Base-by-base conservation (phyloP, 2,329 filamentous ascomycete species). In the Didymella keratinophila region DNA sequence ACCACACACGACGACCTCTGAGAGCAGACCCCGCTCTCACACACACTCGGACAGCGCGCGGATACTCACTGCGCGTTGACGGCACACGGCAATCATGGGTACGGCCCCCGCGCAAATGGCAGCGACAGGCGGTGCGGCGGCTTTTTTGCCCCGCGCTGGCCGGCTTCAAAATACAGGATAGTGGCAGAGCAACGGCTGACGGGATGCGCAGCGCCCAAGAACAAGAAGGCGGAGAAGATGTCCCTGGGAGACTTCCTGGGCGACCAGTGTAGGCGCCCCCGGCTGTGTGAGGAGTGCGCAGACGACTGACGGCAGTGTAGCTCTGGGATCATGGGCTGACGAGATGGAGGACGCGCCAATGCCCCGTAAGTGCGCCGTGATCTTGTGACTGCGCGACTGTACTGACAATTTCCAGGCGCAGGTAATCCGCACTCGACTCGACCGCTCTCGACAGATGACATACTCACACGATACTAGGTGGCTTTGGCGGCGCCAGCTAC, bases 211-310 rank as follows among this genome's bases (percentile, higher is more conserved):
- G 93, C 91, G 86, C 94, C 93, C 70, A 91, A 93, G 80, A 96
- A 96, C 84, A 91, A 92, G 83, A 91, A 92, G 84, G 85, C 87
- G 80, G 90, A 96, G 88, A 99, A 96, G 86, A 94, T 99, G 91
- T 92, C 91, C 84, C 89, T 98, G 78, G 92, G 92, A 85, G 91
- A 92, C 82, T 99, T 99, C 87, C 87, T 99, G 84, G 86, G 86
- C 77, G 92, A 97, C 80, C 86, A 92, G 80, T 89, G 94, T 97
- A 86, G 81, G 92, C 72, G 70, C 68, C 67, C 65, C 63, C 62
- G 60, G 66, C 50, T 34, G 51, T 60, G 67, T 10, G 52, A 47
- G 55, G 58, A 59, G 58, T 53, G 64, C 62, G 63, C 48, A 53
- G 45, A 43, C 60, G 50, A 71, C 74, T 76, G 63, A 74, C 70